Percentiles rank a stretch among this genome's conserved stretches.
phyloP scores from a whole-genome alignment of 768 basidiomycete species.

The Lactarius indigo region DNA sequence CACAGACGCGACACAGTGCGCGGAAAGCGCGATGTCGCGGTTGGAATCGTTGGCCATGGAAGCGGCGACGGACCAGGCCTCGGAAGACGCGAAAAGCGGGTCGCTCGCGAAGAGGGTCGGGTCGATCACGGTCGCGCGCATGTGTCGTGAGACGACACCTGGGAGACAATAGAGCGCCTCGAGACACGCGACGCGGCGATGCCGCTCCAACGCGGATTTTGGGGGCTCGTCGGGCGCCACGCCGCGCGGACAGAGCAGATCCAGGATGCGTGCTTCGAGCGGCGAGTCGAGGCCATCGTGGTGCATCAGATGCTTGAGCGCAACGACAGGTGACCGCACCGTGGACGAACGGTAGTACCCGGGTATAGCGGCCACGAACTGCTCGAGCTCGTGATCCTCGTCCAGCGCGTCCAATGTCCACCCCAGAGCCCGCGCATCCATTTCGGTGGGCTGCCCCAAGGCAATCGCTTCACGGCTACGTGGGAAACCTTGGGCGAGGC shows the following conservation, averaged over 20 bases:
- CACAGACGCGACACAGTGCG: slow-evolving; percentile 11
- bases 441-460: slow-evolving; percentile 6
- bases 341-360: slow-evolving; percentile 17
- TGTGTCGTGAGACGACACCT: not conserved
- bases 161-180: slow-evolving; percentile 19
- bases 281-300: slow-evolving; percentile 16
- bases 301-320: slow-evolving; percentile 4
- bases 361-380: slow-evolving; percentile 13
- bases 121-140: not conserved
- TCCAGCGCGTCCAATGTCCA: slow-evolving; percentile 16
- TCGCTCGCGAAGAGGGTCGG: not conserved
- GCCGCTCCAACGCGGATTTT: not conserved
- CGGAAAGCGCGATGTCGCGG: slow-evolving; percentile 10
- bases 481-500: slow-evolving; percentile 9
- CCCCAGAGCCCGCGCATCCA: slow-evolving; percentile 14
- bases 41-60: slow-evolving; percentile 3
- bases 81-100: slow-evolving; percentile 13
- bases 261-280: slow-evolving; percentile 18
- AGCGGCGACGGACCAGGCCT: slow-evolving; percentile 9
- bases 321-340: not conserved
- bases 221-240: not conserved
- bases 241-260: slow-evolving; percentile 14
- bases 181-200: slow-evolving; percentile 8
- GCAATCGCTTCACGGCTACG: slow-evolving; percentile 12
- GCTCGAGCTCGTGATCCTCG: slow-evolving; percentile 20